Evolutionary conservation across 345 rosid genomes (phyloP).

Genomic region (Firmiana major): DNA sequence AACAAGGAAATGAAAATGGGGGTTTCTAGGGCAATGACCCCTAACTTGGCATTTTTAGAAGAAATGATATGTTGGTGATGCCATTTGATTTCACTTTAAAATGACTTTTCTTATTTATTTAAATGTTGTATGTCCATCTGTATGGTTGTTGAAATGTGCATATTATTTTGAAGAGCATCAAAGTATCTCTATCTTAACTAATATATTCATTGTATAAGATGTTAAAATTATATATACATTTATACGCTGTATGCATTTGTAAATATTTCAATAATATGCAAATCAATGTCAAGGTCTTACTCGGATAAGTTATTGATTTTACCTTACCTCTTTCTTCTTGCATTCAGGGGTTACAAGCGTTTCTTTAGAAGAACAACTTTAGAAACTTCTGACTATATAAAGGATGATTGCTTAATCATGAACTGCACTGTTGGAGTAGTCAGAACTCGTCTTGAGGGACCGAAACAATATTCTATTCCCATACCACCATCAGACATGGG

Average conservation of each 20-base stretch:
- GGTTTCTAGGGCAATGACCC: background rate
- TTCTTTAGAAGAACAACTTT: conserved; percentile 66
- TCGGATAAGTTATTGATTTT: background rate
- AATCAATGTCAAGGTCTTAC: background rate
- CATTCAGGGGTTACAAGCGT: conserved; percentile 92
- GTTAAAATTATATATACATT: background rate
- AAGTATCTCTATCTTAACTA: background rate
- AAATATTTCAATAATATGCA: background rate
- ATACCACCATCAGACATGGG: conserved; percentile 79
- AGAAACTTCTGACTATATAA: conserved; percentile 76
- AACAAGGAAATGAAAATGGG: background rate
- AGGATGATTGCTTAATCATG: conserved; percentile 75
- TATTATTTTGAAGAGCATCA: background rate
- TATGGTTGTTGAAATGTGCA: background rate
- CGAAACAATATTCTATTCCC: conserved; percentile 54
- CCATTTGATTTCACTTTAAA: background rate
- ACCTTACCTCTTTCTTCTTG: background rate
- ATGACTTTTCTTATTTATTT: background rate
- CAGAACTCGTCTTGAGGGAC: conserved; percentile 65
- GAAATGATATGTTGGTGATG: conserved; percentile 1
- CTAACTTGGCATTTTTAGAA: background rate
- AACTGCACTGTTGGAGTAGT: conserved; percentile 95
- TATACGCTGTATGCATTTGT: background rate
- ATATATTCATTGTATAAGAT: background rate
- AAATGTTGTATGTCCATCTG: background rate